phyloP scores from a whole-genome alignment of 2,329 filamentous ascomycete species.

The Claviceps spartinae region DNA sequence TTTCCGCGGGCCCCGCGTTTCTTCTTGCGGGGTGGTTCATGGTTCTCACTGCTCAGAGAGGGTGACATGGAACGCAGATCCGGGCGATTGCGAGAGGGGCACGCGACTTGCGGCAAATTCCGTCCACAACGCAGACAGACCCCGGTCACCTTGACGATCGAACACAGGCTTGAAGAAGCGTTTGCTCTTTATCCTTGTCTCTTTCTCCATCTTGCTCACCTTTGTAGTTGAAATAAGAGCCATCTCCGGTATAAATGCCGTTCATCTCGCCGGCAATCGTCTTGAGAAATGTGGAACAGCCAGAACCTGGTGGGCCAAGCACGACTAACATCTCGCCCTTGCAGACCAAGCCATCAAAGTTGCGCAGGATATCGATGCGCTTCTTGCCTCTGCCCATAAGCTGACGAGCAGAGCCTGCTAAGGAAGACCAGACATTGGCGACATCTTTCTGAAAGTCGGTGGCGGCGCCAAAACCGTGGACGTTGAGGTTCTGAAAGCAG shows the following conservation, averaged over 20 bases:
- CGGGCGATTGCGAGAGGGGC: neutral
- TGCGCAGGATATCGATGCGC: slow-evolving; percentile 53
- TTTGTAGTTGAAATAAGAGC: slow-evolving; percentile 71
- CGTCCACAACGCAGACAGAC: neutral
- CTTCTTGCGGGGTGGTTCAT: neutral
- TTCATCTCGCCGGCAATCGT: slow-evolving; percentile 73
- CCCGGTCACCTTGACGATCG: neutral
- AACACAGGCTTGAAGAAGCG: neutral
- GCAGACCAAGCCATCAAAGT: slow-evolving; percentile 54
- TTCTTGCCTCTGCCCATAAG: slow-evolving; percentile 37
- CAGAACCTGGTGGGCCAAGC: slow-evolving; percentile 56
- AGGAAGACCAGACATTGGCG: slow-evolving; percentile 44
- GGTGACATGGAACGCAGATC: slow-evolving; percentile 3
- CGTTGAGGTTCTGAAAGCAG: slow-evolving; percentile 52
- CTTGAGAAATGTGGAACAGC: slow-evolving; percentile 76
- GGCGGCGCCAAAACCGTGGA: slow-evolving; percentile 51
- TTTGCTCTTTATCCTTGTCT: neutral
- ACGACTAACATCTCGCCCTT: slow-evolving; percentile 66
- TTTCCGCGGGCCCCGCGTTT: slow-evolving; percentile 5
- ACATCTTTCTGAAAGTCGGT: slow-evolving; percentile 62
- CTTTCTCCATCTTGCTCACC: slow-evolving; percentile 26
- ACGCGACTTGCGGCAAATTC: slow-evolving; percentile 4
- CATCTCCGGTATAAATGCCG: slow-evolving; percentile 58
- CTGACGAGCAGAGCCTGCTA: slow-evolving; percentile 28
- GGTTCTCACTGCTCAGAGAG: neutral